Evolutionary conservation across 2,329 filamentous ascomycete species (phyloP).

Genomic region (Claviceps sp.): DNA sequence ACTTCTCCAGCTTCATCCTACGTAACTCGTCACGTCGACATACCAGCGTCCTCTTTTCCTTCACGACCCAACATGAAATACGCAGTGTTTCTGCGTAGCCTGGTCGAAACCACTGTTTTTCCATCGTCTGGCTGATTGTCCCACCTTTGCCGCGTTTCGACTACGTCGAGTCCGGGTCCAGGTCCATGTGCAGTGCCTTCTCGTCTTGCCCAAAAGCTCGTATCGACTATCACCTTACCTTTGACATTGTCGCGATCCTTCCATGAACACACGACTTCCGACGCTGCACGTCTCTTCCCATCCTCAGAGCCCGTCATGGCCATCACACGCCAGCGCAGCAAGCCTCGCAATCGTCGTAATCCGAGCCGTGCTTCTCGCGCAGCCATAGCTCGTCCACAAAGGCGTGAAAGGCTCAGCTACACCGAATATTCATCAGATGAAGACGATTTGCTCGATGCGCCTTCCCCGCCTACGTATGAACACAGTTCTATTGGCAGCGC

Average conservation of each 20-base stretch:
- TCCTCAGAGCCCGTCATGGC: slow-evolving; percentile 11
- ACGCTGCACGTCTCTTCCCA: not conserved
- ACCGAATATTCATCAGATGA: slow-evolving; percentile 2
- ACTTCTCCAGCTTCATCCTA: not conserved
- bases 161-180: not conserved
- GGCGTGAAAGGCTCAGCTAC: slow-evolving; percentile 4
- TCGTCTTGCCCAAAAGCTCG: not conserved
- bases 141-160: not conserved
- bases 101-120: not conserved
- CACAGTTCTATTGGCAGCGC: not conserved
- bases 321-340: slow-evolving; percentile 8
- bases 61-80: not conserved
- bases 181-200: not conserved
- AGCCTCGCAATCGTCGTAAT: slow-evolving; percentile 11
- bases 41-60: not conserved
- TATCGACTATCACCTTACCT: not conserved
- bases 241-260: too few relatives aligned
- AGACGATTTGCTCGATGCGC: not conserved
- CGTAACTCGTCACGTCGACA: not conserved
- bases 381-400: slow-evolving; percentile 3
- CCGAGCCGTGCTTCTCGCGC: slow-evolving; percentile 9
- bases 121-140: not conserved
- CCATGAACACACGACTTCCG: too few relatives aligned
- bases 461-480: not conserved
- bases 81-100: not conserved